phyloP scores from a whole-genome alignment of 345 rosid species.

The Euphorbia tirucalli region DNA sequence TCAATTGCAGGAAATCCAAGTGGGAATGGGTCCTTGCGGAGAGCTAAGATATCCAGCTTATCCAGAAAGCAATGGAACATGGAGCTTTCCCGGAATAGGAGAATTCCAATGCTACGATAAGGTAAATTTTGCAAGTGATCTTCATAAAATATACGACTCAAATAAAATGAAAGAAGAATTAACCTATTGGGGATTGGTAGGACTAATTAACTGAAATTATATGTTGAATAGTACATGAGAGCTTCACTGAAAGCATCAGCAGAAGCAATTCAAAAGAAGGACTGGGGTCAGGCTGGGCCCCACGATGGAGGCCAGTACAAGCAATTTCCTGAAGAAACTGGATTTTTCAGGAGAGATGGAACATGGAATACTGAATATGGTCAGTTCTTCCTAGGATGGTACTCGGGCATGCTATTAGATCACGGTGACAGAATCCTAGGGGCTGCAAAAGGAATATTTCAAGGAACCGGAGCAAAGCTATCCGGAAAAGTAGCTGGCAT shows the following conservation, averaged over 20 bases:
- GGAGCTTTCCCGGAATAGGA: conserved; percentile 94
- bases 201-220: conserved; percentile 19
- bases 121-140: conserved; percentile 40
- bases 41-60: conserved; percentile 89
- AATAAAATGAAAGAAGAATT: background rate
- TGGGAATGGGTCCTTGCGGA: conserved; percentile 98
- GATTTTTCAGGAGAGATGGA: conserved; percentile 77
- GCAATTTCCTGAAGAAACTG: conserved; percentile 80
- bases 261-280: conserved; percentile 53
- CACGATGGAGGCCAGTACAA: conserved; percentile 88
- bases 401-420: conserved; percentile 66
- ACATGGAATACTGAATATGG: conserved; percentile 90
- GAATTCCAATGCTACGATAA: conserved; percentile 98
- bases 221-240: conserved; percentile 72
- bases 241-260: conserved; percentile 84
- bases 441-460: conserved; percentile 67
- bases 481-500: conserved; percentile 93
- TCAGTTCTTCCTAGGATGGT: conserved; percentile 87
- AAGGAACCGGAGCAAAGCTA: conserved; percentile 62
- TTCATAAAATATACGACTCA: background rate
- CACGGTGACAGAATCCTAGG: conserved; percentile 76
- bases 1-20: conserved; percentile 84
- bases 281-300: conserved; percentile 82
- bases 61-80: conserved; percentile 93
- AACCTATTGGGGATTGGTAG: background rate